A percentile compares a stretch with the other conserved stretches of the same genome.
These are phyloP conservation scores for Mrakiaceae sp. DNA, from an alignment of 1,284 basidiomycete genomes.

Conservation along the genomic window DNA sequence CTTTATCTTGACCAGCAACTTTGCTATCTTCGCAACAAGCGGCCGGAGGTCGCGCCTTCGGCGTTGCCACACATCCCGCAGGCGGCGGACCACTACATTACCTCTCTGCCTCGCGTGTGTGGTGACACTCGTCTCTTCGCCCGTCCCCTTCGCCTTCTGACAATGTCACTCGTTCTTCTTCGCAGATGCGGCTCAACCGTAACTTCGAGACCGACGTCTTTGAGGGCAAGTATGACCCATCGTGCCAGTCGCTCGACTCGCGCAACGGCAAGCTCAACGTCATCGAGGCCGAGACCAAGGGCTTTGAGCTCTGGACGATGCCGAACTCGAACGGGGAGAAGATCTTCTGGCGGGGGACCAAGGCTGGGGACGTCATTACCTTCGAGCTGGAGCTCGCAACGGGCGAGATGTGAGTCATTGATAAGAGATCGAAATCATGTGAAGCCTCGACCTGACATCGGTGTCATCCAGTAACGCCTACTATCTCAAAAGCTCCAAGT, in stretches of 20 bases:
- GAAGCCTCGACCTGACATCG: not conserved
- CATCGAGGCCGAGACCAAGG: not conserved
- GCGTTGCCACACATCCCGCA: not conserved
- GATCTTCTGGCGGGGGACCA: slow-evolving; percentile 1
- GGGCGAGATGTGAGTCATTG: not conserved
- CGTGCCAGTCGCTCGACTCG: slow-evolving; percentile 1
- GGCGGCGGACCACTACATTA: not conserved
- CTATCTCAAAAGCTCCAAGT: slow-evolving; percentile 2
- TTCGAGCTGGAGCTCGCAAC: slow-evolving; percentile 5
- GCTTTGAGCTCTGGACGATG: slow-evolving; percentile 1
- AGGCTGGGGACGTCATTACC: not conserved
- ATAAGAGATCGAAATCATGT: no score
- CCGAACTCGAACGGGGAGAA: not conserved
- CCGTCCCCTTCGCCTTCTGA: not conserved
- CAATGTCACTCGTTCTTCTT: not conserved
- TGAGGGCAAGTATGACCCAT: not conserved
- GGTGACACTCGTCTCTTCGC: not conserved
- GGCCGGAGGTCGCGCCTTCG: not conserved
- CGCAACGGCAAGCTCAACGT: not conserved
- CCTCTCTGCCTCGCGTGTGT: not conserved
- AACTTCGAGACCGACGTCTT: not conserved
- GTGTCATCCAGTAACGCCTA: not conserved
- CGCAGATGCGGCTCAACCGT: slow-evolving; percentile 3
- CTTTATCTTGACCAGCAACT: slow-evolving; percentile 3
- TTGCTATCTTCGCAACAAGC: slow-evolving; percentile 2